These are phyloP conservation scores for Fagopyrum homotropicum DNA, from an alignment of 148 eudicot species.

Conservation along the genomic window DNA sequence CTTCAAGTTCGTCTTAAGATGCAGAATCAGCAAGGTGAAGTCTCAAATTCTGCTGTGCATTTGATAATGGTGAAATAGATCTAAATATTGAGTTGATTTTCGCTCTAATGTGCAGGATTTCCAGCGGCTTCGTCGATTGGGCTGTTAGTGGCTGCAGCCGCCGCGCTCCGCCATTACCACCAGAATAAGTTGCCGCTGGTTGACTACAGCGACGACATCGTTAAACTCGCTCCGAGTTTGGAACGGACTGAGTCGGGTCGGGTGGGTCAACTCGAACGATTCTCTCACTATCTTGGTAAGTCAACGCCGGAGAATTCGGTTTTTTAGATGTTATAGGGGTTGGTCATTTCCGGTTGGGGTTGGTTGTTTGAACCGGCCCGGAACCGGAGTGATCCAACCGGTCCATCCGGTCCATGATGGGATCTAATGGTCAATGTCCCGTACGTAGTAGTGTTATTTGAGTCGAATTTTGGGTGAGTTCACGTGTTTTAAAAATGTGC, in stretches of 20 bases:
- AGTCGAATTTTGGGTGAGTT: no score
- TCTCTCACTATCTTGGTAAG: slow-evolving; percentile 83
- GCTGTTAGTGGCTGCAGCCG: neutral
- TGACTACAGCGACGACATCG: neutral
- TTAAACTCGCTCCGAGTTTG: slow-evolving; percentile 36
- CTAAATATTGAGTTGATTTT: no score
- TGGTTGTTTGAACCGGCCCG: no score
- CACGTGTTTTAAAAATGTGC: no score
- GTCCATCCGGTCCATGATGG: no score
- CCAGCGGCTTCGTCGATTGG: neutral
- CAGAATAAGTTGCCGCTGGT: neutral
- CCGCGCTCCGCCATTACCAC: slow-evolving; percentile 11
- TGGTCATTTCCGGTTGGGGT: neutral
- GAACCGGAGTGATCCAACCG: no score
- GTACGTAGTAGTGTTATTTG: no score
- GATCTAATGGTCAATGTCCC: no score
- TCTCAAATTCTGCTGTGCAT: no score
- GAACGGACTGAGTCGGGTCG: slow-evolving; percentile 48
- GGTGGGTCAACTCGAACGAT: slow-evolving; percentile 52
- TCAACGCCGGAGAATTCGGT: neutral
- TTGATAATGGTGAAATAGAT: no score
- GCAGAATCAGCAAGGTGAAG: neutral
- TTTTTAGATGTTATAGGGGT: neutral
- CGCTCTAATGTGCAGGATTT: neutral
- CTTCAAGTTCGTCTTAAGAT: neutral